A percentile compares a stretch with the other conserved stretches of the same genome.
Evolutionary conservation across 345 rosid genomes (phyloP).

Genomic region (Gossypium arboreum): DNA sequence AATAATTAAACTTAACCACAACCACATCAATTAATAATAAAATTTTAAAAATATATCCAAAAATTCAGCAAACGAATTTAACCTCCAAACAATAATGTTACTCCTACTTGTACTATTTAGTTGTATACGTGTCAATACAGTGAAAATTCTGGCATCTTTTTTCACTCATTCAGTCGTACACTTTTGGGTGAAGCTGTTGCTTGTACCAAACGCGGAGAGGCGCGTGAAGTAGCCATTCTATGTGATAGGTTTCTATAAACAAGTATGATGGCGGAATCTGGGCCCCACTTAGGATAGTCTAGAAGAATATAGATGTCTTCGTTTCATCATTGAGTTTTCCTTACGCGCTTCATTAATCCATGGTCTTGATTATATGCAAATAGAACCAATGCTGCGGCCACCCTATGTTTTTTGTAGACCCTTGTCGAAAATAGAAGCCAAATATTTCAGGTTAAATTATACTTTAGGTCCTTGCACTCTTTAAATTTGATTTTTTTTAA

Average conservation of each 20-base stretch:
- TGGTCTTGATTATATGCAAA: no score
- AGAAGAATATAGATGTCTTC: background rate
- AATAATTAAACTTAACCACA: no score
- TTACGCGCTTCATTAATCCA: background rate
- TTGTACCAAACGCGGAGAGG: background rate
- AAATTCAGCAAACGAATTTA: no score
- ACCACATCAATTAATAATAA: no score
- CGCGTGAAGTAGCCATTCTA: background rate
- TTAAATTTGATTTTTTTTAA: no score
- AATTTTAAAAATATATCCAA: no score
- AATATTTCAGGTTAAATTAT: no score
- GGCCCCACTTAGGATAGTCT: background rate
- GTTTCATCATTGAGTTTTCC: background rate
- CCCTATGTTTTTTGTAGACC: background rate
- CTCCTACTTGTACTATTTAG: no score
- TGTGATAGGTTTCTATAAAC: background rate
- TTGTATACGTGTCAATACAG: background rate
- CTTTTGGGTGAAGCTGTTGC: background rate
- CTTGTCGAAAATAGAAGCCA: background rate
- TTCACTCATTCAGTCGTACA: background rate
- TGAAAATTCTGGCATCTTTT: background rate
- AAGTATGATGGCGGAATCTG: background rate
- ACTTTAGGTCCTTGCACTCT: no score
- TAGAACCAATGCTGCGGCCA: no score
- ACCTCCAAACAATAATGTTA: no score